phyloP scores from a whole-genome alignment of 768 basidiomycete species.

The Auricularia heimuer region DNA sequence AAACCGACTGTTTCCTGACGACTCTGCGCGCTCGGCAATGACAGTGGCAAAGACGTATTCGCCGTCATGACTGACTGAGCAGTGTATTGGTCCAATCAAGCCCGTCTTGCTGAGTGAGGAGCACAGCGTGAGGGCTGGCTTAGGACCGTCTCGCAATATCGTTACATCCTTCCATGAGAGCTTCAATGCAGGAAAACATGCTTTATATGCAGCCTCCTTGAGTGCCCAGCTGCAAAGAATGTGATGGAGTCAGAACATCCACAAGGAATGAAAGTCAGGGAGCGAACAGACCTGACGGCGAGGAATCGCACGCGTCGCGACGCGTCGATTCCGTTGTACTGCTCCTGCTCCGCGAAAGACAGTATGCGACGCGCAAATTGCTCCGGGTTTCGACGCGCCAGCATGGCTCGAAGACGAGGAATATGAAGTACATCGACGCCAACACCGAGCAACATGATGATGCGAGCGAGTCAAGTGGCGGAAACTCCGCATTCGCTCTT shows the following conservation, averaged over 20 bases:
- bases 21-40: constrained; percentile 34
- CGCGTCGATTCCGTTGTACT: constrained; percentile 21
- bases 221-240: constrained; percentile 53
- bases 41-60: constrained; percentile 67
- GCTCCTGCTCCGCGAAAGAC: constrained; percentile 33
- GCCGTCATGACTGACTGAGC: constrained; percentile 75
- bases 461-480: too few species aligned
- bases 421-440: constrained; percentile 68
- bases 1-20: neutral
- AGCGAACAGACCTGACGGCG: constrained; percentile 53
- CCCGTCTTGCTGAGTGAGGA: neutral
- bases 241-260: neutral
- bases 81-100: constrained; percentile 36
- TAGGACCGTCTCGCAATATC: constrained; percentile 25
- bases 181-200: constrained; percentile 49
- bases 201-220: constrained; percentile 85
- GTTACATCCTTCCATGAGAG: constrained; percentile 72
- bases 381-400: constrained; percentile 36
- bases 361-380: constrained; percentile 56
- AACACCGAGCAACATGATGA: constrained; percentile 63
- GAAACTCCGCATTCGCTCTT: too few species aligned
- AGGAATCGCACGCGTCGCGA: constrained; percentile 38
- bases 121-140: neutral
- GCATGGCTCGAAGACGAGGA: constrained; percentile 49
- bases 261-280: too few species aligned